Evolutionary conservation across 176 grass and related monocot species (phyloP).

Genomic region (Aegilops tauschii): DNA sequence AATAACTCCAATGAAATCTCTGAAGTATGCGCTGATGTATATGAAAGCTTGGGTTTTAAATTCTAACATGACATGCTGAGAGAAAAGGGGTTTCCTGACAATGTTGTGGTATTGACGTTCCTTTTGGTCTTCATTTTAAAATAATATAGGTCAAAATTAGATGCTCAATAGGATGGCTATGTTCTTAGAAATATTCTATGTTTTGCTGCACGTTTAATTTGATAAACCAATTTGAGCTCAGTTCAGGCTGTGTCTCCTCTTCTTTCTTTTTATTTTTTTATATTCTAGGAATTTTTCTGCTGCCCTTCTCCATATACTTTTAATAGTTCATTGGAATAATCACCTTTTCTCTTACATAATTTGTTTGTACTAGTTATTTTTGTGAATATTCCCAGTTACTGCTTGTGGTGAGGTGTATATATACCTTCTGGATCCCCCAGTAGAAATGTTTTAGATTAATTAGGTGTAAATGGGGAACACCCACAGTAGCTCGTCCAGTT

Average conservation of each 20-base stretch:
- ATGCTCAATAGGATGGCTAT: neutral
- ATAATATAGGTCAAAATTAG: neutral
- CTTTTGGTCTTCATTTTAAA: neutral
- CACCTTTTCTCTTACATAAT: neutral
- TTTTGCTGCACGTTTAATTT: constrained; percentile 13
- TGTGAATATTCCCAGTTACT: neutral
- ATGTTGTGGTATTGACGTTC: constrained; percentile 1
- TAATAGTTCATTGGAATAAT: neutral
- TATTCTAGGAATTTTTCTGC: neutral
- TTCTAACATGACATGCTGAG: constrained; percentile 20
- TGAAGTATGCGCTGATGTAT: neutral
- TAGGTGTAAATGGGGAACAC: neutral
- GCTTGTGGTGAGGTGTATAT: neutral
- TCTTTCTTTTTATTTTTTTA: neutral
- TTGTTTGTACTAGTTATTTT: neutral
- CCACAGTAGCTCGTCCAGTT: neutral
- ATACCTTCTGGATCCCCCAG: neutral
- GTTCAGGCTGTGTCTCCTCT: neutral
- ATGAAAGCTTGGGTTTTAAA: neutral
- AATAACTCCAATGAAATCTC: neutral
- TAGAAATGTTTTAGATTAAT: neutral
- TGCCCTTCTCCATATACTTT: neutral
- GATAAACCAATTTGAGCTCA: neutral
- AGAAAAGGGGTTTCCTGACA: constrained; percentile 8
- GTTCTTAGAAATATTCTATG: neutral